These are phyloP conservation scores for Arabis alpina DNA, from an alignment of 345 rosid genomes.

Conservation along the genomic window DNA sequence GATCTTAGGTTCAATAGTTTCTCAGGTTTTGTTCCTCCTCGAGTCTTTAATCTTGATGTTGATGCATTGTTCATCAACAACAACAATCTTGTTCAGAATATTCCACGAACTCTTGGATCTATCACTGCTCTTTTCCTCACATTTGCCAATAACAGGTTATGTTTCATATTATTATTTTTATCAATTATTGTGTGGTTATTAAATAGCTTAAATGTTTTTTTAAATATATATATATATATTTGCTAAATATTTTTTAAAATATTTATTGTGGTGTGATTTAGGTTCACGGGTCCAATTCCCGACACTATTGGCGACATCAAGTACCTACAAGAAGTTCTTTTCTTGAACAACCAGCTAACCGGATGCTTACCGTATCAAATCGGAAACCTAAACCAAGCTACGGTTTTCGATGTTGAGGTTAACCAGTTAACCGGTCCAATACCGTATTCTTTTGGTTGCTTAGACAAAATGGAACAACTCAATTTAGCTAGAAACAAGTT, in stretches of 20 bases:
- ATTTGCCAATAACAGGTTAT: conserved; percentile 71
- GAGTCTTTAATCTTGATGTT: conserved; percentile 62
- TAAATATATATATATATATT: no score
- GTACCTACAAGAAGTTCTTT: conserved; percentile 60
- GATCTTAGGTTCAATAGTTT: conserved; percentile 81
- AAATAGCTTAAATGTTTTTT: background rate
- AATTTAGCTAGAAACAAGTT: conserved; percentile 64
- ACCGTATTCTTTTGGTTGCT: conserved; percentile 65
- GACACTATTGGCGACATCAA: conserved; percentile 51
- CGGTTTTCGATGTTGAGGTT: conserved; percentile 58
- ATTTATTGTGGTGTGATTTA: conserved; percentile 29
- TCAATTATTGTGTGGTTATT: background rate
- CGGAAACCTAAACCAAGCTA: conserved; percentile 59
- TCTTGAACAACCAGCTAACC: conserved; percentile 67
- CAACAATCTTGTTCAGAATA: conserved; percentile 50
- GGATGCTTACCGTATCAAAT: conserved; percentile 84
- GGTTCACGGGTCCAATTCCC: conserved; percentile 72
- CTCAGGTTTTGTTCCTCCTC: conserved; percentile 65
- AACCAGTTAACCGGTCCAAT: conserved; percentile 72
- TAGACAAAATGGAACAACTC: conserved; percentile 65
- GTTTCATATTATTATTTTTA: background rate
- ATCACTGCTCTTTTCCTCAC: conserved; percentile 65
- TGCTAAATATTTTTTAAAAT: background rate
- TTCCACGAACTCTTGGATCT: conserved; percentile 56
- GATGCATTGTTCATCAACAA: conserved; percentile 77